A percentile compares a stretch with the other conserved stretches of the same genome.
Conservation (phyloP, 108 stramenopile genomes). For the Skeletonema costatum region DNA sequence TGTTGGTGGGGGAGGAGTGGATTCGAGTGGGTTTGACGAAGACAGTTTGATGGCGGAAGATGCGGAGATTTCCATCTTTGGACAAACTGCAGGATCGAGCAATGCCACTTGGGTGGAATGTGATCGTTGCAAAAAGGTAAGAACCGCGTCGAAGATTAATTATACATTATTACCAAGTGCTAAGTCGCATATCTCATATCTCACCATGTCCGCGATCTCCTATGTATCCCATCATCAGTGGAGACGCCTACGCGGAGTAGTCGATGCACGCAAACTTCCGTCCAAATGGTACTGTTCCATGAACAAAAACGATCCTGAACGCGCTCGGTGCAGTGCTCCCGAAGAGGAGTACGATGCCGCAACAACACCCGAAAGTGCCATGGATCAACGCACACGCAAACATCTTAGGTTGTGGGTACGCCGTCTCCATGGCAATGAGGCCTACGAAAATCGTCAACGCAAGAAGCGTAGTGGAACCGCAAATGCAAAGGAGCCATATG, state of each 20-base stretch:
- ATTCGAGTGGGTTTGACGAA: slow-evolving; percentile 36
- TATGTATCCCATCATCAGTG: slow-evolving; percentile 46
- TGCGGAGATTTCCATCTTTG: slow-evolving; percentile 85
- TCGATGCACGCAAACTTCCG: slow-evolving; percentile 86
- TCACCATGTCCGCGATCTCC: neutral
- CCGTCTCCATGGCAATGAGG: slow-evolving; percentile 80
- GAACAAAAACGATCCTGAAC: slow-evolving; percentile 91
- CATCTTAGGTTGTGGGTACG: slow-evolving; percentile 88
- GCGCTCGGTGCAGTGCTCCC: slow-evolving; percentile 81
- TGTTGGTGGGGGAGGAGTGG: slow-evolving; percentile 21
- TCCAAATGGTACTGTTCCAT: slow-evolving; percentile 87
- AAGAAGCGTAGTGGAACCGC: slow-evolving; percentile 52
- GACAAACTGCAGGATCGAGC: slow-evolving; percentile 77
- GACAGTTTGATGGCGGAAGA: slow-evolving; percentile 36
- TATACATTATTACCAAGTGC: neutral
- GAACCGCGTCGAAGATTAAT: neutral
- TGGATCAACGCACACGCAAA: slow-evolving; percentile 82
- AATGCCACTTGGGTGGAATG: slow-evolving; percentile 92
- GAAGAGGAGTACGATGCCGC: slow-evolving; percentile 88
- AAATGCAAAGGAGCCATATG: slow-evolving; percentile 82
- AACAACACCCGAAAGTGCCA: slow-evolving; percentile 76
- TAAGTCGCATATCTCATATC: neutral
- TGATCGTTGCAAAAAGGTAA: slow-evolving; percentile 89
- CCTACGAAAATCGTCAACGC: slow-evolving; percentile 77
- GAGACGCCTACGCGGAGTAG: slow-evolving; percentile 88